phyloP scores from a whole-genome alignment of 2,329 filamentous ascomycete genomes.

The Xylariaceae sp. region DNA sequence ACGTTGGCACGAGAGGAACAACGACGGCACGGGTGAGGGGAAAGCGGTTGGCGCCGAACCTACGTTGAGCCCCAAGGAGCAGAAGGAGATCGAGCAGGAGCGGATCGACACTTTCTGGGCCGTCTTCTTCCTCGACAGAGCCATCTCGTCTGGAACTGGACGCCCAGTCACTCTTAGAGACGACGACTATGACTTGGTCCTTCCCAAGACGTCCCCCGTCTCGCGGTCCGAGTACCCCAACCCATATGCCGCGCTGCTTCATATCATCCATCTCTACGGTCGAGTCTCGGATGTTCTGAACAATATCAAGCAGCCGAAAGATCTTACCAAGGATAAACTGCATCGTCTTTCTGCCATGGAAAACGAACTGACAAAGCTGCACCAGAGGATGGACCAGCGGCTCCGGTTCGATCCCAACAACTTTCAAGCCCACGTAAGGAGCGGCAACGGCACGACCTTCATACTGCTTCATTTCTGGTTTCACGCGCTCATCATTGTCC shows the following conservation, averaged over 20 bases:
- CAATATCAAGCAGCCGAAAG: constrained; percentile 66
- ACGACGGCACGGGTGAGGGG: constrained; percentile 4
- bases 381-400: constrained; percentile 68
- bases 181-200: constrained; percentile 75
- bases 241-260: constrained; percentile 73
- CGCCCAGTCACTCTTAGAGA: constrained; percentile 78
- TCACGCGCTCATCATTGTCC: constrained; percentile 75
- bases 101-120: constrained; percentile 86
- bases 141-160: constrained; percentile 83
- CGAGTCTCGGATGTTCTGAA: constrained; percentile 80
- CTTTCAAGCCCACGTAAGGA: constrained; percentile 77
- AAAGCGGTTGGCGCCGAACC: constrained; percentile 39
- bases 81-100: constrained; percentile 68
- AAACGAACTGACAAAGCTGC: constrained; percentile 63
- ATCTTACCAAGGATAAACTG: constrained; percentile 70
- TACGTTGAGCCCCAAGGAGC: constrained; percentile 43
- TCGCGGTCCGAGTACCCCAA: constrained; percentile 64
- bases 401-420: constrained; percentile 82
- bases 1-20: constrained; percentile 38
- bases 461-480: constrained; percentile 87
- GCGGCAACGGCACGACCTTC: constrained; percentile 79
- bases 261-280: constrained; percentile 82
- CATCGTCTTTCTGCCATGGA: constrained; percentile 72
- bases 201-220: constrained; percentile 48
- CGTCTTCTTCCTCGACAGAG: constrained; percentile 79